Base-by-base conservation (phyloP, 2,329 filamentous ascomycete species). In the Fusarium brevicatenulatum region DNA sequence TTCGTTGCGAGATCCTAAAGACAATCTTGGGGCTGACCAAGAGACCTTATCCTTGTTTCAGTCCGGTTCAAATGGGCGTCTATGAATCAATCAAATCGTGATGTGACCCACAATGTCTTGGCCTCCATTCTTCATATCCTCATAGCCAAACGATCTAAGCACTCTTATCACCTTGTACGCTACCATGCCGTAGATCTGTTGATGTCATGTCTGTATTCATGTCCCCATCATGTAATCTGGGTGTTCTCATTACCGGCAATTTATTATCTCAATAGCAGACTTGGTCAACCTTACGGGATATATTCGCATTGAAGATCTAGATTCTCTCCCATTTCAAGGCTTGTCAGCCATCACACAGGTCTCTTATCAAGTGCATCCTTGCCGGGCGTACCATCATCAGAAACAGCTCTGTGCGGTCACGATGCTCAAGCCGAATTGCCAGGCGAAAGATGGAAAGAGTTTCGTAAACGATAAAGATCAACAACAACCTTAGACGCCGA, bases 401-500 rank as follows among this genome's bases (percentile, higher is more conserved):
- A 37, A 37, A 43, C 34, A 18, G 54, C 28, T 56, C 25, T 44
- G 56, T 44, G 36, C 44, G 37, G 39, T 46, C 47, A 60, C 66
- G 55, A 67, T 68, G 60, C 53, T 59, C 30, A 67, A 59, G 65
- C 55, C 56, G 40, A 66, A 66, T 64, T 63, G 60, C 32, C 50
- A 64, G 63, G 63, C 47, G 69, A 73, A 66, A 71, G 56, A 70
- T 71, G 59, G 66, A 71, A 52, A 59, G 54, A 53, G 53, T 68
- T 63, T 63, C 66, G 64, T 62, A 70, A 74, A 76, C 58, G 69
- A 70, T 73, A 69, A 75, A 66, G 55, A 73, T 71, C 71, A 68
- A 74, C 66, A 69, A 70, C 61, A 78, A 54, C 71, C 73, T 73
- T 66, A 67, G 73, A 80, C 80, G 78, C 80, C 80, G 76, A 81